These are phyloP conservation scores for Backusella liffmaniae DNA, from an alignment of 192 early-diverging fungal species.

Conservation along the genomic window DNA sequence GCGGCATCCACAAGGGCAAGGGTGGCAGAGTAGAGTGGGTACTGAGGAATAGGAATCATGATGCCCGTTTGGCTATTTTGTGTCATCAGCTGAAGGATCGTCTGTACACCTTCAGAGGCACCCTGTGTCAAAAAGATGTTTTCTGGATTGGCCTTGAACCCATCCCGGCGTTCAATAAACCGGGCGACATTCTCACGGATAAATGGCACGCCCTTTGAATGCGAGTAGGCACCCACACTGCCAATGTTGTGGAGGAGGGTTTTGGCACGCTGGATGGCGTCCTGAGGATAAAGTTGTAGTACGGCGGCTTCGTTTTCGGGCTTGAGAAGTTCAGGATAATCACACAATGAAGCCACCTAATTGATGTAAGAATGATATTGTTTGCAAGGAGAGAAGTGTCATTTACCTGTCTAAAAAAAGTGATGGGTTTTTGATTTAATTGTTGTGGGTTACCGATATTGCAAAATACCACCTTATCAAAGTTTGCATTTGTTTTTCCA, in stretches of 20 bases:
- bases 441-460: constrained; percentile 97
- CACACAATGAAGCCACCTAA: constrained; percentile 87
- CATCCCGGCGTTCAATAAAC: constrained; percentile 90
- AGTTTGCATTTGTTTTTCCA: constrained; percentile 21
- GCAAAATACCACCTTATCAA: constrained; percentile 69
- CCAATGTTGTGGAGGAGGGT: constrained; percentile 66
- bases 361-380: constrained; percentile 35
- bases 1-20: constrained; percentile 80
- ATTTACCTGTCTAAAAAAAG: constrained; percentile 91
- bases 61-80: constrained; percentile 79
- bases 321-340: constrained; percentile 80
- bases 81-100: constrained; percentile 81
- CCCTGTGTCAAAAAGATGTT: constrained; percentile 90
- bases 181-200: constrained; percentile 83
- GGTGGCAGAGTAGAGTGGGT: constrained; percentile 94
- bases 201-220: constrained; percentile 85
- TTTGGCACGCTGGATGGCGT: constrained; percentile 83
- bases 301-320: constrained; percentile 54
- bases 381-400: too few relatives aligned
- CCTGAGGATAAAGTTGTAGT: constrained; percentile 70
- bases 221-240: constrained; percentile 87
- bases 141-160: constrained; percentile 74
- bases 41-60: constrained; percentile 98
- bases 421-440: constrained; percentile 88
- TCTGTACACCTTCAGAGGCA: constrained; percentile 92